Evolutionary conservation across 768 basidiomycete genomes (phyloP).

Genomic region (Leccinellum albellum): DNA sequence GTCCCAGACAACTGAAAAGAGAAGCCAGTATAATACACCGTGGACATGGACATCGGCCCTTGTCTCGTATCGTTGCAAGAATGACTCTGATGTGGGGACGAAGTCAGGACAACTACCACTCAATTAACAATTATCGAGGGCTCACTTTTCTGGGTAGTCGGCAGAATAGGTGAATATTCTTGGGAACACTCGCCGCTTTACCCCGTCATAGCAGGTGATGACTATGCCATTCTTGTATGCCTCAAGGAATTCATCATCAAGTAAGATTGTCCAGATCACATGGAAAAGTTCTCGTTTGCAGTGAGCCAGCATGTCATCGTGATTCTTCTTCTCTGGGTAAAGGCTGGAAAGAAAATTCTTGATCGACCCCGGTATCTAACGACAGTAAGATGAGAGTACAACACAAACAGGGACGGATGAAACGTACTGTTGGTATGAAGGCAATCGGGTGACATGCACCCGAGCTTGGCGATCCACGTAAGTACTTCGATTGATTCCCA

Average conservation of each 20-base stretch:
- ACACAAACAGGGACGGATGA: background rate
- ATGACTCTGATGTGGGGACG: background rate
- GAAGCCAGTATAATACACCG: background rate
- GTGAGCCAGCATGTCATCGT: background rate
- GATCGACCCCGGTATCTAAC: background rate
- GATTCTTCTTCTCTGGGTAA: background rate
- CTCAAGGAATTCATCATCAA: background rate
- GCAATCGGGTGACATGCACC: background rate
- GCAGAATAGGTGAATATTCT: background rate
- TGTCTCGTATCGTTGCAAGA: background rate
- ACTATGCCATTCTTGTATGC: background rate
- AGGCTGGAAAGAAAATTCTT: background rate
- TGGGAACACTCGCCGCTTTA: background rate
- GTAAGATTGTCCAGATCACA: background rate
- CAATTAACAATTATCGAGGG: background rate
- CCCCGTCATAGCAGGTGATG: background rate
- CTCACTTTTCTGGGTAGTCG: background rate
- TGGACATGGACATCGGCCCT: background rate
- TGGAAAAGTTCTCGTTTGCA: background rate
- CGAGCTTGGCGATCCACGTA: background rate
- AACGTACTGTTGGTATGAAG: background rate
- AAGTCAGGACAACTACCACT: background rate
- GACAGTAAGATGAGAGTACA: too few relatives aligned
- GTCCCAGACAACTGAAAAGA: background rate
- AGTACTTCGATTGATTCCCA: background rate